Conservation (phyloP, 129 eudicot species). For the Scalesia atractyloides region DNA sequence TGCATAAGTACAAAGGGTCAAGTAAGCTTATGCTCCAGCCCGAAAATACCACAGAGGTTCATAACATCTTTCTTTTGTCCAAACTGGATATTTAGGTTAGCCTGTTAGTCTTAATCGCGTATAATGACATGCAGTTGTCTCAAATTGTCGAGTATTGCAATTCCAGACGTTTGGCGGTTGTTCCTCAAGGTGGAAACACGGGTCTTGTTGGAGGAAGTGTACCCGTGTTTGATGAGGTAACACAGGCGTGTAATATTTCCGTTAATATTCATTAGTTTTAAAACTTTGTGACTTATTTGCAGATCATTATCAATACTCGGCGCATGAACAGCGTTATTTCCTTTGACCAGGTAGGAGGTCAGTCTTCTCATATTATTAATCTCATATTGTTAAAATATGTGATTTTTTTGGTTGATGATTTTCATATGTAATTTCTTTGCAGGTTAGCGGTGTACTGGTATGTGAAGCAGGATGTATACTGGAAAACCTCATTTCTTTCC, state of each 20-base stretch:
- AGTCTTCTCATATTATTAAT: conserved; percentile 18
- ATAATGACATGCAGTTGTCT: conserved; percentile 59
- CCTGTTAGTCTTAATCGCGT: background rate
- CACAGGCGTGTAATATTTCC: background rate
- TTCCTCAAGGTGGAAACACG: conserved; percentile 99
- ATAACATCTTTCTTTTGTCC: conserved; percentile 20
- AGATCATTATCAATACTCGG: conserved; percentile 77
- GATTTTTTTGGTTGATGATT: conserved; percentile 1
- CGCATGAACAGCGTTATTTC: conserved; percentile 77
- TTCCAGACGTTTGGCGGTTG: conserved; percentile 92
- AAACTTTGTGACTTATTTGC: conserved; percentile 20
- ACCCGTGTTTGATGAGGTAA: conserved; percentile 95
- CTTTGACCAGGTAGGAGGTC: conserved; percentile 87
- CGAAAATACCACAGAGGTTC: conserved; percentile 76
- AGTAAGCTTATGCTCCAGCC: conserved; percentile 94
- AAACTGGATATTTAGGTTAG: conserved; percentile 17
- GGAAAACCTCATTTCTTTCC: conserved; percentile 84
- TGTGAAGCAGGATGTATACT: conserved; percentile 99
- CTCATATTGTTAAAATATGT: background rate
- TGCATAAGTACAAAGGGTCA: conserved; percentile 86
- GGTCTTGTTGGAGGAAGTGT: conserved; percentile 99
- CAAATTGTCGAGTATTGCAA: conserved; percentile 84
- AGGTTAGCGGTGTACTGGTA: conserved; percentile 95
- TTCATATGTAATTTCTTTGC: conserved; percentile 17
- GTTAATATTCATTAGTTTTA: background rate